Evolutionary conservation across 768 basidiomycete genomes (phyloP).

Genomic region (Xerocomellus chrysenteron): DNA sequence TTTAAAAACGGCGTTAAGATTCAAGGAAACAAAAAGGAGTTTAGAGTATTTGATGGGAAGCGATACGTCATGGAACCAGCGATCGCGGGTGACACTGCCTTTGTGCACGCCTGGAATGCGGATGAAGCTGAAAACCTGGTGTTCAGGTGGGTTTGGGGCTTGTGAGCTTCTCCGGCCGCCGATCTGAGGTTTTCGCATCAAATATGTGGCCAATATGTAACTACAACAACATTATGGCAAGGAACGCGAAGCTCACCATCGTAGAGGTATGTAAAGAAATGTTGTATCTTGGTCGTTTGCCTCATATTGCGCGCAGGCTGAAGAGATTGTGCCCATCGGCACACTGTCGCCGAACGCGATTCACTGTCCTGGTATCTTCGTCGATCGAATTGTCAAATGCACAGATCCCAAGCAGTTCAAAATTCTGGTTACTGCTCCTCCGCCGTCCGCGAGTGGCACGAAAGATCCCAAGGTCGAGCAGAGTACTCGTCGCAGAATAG

Average conservation of each 20-base stretch:
- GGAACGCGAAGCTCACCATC: slow-evolving; percentile 83
- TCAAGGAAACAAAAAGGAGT: slow-evolving; percentile 71
- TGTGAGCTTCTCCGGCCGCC: not conserved
- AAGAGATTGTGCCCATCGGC: slow-evolving; percentile 82
- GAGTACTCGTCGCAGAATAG: slow-evolving; percentile 66
- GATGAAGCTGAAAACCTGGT: slow-evolving; percentile 87
- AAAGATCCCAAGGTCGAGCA: slow-evolving; percentile 49
- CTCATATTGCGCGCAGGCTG: slow-evolving; percentile 52
- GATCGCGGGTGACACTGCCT: slow-evolving; percentile 74
- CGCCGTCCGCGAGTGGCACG: slow-evolving; percentile 38
- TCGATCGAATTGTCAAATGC: slow-evolving; percentile 80
- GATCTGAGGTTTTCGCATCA: slow-evolving; percentile 25
- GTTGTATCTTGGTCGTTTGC: slow-evolving; percentile 1
- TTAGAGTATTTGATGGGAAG: slow-evolving; percentile 68
- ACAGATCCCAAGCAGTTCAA: slow-evolving; percentile 76
- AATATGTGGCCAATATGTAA: slow-evolving; percentile 75
- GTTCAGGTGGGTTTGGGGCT: slow-evolving; percentile 58
- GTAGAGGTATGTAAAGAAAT: slow-evolving; percentile 59
- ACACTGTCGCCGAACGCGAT: slow-evolving; percentile 78
- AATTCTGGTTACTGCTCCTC: slow-evolving; percentile 59
- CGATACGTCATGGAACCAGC: slow-evolving; percentile 78
- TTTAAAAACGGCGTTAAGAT: slow-evolving; percentile 63
- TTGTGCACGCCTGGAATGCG: slow-evolving; percentile 86
- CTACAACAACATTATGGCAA: slow-evolving; percentile 81
- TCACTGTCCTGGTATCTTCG: slow-evolving; percentile 79